Base-by-base conservation (phyloP, 768 basidiomycete genomes). In the Termitomyces sp. region DNA sequence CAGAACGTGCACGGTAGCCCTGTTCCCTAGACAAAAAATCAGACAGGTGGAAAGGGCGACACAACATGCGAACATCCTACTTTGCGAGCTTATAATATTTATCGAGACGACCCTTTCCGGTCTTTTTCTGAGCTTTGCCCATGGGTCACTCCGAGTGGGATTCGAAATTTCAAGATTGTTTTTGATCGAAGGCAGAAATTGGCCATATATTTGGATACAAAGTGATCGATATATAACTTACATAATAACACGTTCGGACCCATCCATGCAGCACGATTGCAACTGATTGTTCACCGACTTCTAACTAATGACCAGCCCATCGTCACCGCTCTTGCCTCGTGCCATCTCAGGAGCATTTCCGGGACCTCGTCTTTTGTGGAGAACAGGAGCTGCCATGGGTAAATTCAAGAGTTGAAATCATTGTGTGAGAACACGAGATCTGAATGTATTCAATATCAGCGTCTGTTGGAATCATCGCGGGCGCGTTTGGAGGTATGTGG, bases 1-100 rank as follows among this genome's bases (percentile, higher is more conserved):
- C 97, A 15, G 97, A 99, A 81, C 97, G 97, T 67, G 97, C 97
- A 64, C 97, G 92, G 73, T 96, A 99, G 63, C 97, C 97, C 80
- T 99, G 97, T 79, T 98, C 96, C 76, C 96, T 98, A 71, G 59
- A 65, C 42, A 40, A 54, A 57, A 63, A 38, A 60, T 63, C 67
- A 32, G 65, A 25, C 29, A 62, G 43, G 34, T 34, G 37, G 12
- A 63, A 25, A 62, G 25, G n/a, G 31, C 43, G 17, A 20, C 46
- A 17, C 37, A 63, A 10, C 25, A 25, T 25, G 60, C 51, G 46
- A 20, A 38, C n/a, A 29, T 60, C 72, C 51, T 69, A 93, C 92
- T 94, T 93, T 77, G 92, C 93, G 71, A 96, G 90, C 72, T 93
- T 94, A 77, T 98, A 98, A 76, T 96, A 98, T 76, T 96, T 96